Base-by-base conservation (phyloP, 495 filamentous ascomycete genomes). In the Penicillium roqueforti region DNA sequence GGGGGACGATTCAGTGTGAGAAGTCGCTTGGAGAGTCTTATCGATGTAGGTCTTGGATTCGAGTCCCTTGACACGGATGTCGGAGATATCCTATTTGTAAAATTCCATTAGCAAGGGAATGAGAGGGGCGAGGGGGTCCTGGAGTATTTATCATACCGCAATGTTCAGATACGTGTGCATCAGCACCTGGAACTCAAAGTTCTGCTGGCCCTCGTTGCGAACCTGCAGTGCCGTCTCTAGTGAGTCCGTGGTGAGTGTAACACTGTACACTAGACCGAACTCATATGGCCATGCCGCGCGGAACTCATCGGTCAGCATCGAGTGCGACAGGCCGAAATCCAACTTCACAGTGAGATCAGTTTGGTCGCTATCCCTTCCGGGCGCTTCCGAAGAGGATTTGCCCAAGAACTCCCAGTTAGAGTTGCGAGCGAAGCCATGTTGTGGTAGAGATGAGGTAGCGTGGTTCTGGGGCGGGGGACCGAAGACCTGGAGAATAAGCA, bases 341-440 rank as follows among this genome's bases (percentile, higher is more conserved):
- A 97, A 81, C 77, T 93, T 96, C 48, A 97, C 84, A 11, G 80
- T 80, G 50, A 81, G 73, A 54, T 88, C 84, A 46, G 76, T 80
- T 6, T 70, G 68, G 45, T 57, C 62, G 20, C 41, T 47, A 48
- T 54, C 57, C 22, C 42, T 66, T 43, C 68, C 77, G 78, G 52
- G 76, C 72, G 77, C 89, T 83, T 78, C 91, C 76, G 61, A 95
- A 67, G 78, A 87, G 0, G 77, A 80, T 62, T 83, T 83, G 55
- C 82, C 82, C 31, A 85, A 69, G 48, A 82, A 82, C 55, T 84
- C 80, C 82, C 82, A 85, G 42, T 73, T 78, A 42, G 86, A 88
- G 57, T 82, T 92, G 48, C 95, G 89, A 22, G 95, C 95, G 71
- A 99, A 96, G 58, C 95, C 95, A 73, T 99, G 95, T 70, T 97